Evolutionary conservation across 1,139 yeast species (phyloP).

Genomic region (Sugiyamaella sp.): DNA sequence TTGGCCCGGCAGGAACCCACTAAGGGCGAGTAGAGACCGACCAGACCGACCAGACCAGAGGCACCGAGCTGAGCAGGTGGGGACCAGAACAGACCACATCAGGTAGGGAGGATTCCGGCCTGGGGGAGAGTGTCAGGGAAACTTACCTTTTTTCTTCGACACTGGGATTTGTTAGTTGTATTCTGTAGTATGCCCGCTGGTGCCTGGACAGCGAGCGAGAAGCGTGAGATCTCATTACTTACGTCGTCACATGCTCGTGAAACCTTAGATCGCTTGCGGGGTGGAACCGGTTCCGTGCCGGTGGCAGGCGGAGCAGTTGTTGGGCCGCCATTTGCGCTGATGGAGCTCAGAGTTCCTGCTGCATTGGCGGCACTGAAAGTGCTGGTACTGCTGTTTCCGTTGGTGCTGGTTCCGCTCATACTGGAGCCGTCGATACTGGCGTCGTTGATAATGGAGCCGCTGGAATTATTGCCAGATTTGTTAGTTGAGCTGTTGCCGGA

Average conservation of each 20-base stretch:
- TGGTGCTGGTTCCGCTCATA: background rate
- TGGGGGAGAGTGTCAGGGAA: background rate
- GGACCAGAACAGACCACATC: background rate
- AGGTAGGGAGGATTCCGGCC: background rate
- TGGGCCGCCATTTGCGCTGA: background rate
- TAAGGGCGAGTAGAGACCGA: background rate
- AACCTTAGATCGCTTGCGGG: conserved; percentile 47
- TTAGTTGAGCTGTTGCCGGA: too few relatives aligned
- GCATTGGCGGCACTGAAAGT: background rate
- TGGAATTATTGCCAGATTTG: background rate
- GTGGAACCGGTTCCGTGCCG: conserved; percentile 30
- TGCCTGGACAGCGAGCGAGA: background rate
- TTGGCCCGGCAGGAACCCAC: background rate
- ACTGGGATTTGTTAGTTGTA: conserved; percentile 26
- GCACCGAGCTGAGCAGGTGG: background rate
- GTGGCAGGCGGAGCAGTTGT: background rate
- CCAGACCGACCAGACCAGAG: background rate
- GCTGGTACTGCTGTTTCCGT: background rate
- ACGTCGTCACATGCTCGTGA: conserved; percentile 50
- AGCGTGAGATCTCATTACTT: too few relatives aligned
- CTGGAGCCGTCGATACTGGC: too few relatives aligned
- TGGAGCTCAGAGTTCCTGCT: background rate
- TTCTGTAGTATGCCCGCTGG: background rate
- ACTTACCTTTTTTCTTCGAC: conserved; percentile 46
- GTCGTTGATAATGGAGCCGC: background rate